These are phyloP conservation scores for Coniferiporia sulphurascens DNA, from an alignment of 1,284 basidiomycete genomes.

Conservation along the genomic window DNA sequence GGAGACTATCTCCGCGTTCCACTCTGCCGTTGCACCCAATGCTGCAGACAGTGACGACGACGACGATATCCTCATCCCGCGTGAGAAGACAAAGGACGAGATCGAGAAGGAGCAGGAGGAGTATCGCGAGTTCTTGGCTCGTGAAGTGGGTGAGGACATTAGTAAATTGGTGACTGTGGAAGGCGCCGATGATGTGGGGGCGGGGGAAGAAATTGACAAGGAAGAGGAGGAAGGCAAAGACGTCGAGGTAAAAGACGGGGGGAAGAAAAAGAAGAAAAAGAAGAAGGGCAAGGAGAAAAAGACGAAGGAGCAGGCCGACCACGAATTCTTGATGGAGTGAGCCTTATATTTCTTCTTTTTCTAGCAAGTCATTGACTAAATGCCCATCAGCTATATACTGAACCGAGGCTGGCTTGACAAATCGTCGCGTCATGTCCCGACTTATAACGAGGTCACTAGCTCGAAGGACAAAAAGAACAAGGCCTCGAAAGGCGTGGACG, in stretches of 20 bases:
- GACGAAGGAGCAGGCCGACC: slow-evolving; percentile 58
- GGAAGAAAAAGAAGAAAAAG: slow-evolving; percentile 30
- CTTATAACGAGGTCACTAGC: slow-evolving; percentile 72
- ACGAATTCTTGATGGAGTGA: slow-evolving; percentile 89
- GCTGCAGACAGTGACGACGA: slow-evolving; percentile 56
- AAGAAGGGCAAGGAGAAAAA: slow-evolving; percentile 33
- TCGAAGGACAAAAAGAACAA: slow-evolving; percentile 30
- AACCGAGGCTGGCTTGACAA: slow-evolving; percentile 94
- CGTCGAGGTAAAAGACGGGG: slow-evolving; percentile 22
- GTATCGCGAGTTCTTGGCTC: slow-evolving; percentile 75
- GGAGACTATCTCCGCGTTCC: slow-evolving; percentile 85
- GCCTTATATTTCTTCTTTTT: slow-evolving; percentile 27
- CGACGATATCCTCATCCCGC: slow-evolving; percentile 59
- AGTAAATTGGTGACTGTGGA: slow-evolving; percentile 51
- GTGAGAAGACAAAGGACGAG: slow-evolving; percentile 77
- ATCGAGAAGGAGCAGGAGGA: slow-evolving; percentile 71
- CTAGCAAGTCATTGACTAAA: not conserved
- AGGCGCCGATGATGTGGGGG: slow-evolving; percentile 18
- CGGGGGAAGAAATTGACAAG: slow-evolving; percentile 25
- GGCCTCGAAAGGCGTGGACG: slow-evolving; percentile 35
- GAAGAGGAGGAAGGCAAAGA: slow-evolving; percentile 28
- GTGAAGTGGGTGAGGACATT: slow-evolving; percentile 79
- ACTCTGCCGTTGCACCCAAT: slow-evolving; percentile 40
- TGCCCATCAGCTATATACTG: slow-evolving; percentile 72
- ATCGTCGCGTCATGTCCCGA: slow-evolving; percentile 66